These are phyloP conservation scores for Nigrospora sphaerica DNA, from an alignment of 2,329 filamentous ascomycete genomes.

Conservation along the genomic window DNA sequence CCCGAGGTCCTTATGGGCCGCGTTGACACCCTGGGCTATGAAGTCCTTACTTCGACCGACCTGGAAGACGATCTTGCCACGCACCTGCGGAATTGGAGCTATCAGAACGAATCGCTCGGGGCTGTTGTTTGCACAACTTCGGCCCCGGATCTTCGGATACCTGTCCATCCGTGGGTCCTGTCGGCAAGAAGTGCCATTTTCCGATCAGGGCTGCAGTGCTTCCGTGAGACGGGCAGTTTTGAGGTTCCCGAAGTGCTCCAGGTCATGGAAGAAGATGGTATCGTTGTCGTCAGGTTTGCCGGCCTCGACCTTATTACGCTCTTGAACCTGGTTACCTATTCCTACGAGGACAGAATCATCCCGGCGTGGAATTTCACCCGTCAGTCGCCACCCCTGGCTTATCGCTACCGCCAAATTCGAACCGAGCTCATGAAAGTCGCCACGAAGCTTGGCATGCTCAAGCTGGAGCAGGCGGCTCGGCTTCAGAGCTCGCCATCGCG, in stretches of 20 bases:
- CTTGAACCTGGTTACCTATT: slow-evolving; percentile 70
- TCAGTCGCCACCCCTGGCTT: slow-evolving; percentile 56
- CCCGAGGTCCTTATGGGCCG: slow-evolving; percentile 40
- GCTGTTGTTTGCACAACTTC: slow-evolving; percentile 47
- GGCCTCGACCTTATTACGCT: slow-evolving; percentile 71
- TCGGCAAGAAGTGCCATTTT: slow-evolving; percentile 66
- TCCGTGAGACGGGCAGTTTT: slow-evolving; percentile 45
- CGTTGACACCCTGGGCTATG: slow-evolving; percentile 41
- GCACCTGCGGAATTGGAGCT: slow-evolving; percentile 35
- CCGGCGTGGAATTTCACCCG: slow-evolving; percentile 82
- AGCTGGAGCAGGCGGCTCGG: slow-evolving; percentile 70
- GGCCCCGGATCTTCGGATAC: slow-evolving; percentile 63
- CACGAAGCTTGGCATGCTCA: slow-evolving; percentile 59
- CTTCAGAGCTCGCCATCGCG: slow-evolving; percentile 61
- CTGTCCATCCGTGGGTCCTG: slow-evolving; percentile 77
- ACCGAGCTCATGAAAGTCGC: slow-evolving; percentile 84
- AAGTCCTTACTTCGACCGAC: slow-evolving; percentile 55
- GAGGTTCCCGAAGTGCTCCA: slow-evolving; percentile 53
- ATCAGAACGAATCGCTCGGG: slow-evolving; percentile 33
- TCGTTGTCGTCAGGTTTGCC: slow-evolving; percentile 56
- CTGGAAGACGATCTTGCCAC: slow-evolving; percentile 55
- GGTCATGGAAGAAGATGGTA: slow-evolving; percentile 45
- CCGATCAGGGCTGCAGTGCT: slow-evolving; percentile 52
- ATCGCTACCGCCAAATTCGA: slow-evolving; percentile 72
- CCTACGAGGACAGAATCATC: slow-evolving; percentile 73